These are phyloP conservation scores for Lactuca saligna DNA, from an alignment of 129 eudicot species.

Conservation along the genomic window DNA sequence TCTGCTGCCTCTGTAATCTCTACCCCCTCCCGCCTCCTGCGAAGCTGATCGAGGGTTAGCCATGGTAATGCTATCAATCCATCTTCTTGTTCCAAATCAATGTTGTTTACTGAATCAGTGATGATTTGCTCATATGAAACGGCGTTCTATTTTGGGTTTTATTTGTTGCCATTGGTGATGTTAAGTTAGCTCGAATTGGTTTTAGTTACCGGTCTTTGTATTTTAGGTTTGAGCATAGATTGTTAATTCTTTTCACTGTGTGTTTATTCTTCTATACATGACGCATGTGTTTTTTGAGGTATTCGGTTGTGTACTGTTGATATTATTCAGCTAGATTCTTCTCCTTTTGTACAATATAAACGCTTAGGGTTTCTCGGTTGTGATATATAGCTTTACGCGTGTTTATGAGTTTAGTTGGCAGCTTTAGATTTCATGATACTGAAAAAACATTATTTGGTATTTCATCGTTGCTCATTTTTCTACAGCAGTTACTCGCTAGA, in stretches of 20 bases:
- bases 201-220: neutral
- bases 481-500: neutral
- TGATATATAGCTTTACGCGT: neutral
- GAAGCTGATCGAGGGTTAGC: slow-evolving; percentile 11
- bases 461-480: neutral
- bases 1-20: slow-evolving; percentile 20
- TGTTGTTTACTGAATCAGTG: neutral
- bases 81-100: neutral
- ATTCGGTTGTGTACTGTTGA: neutral
- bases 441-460: neutral
- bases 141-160: neutral
- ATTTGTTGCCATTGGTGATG: neutral
- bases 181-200: neutral
- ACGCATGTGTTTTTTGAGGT: neutral
- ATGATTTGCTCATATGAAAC: neutral
- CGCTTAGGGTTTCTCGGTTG: neutral
- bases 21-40: neutral
- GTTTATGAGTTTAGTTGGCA: neutral
- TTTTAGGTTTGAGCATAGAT: too few relatives aligned
- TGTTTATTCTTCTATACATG: neutral
- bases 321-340: neutral
- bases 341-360: neutral
- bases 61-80: slow-evolving; percentile 20
- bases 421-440: neutral
- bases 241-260: neutral